Percentiles rank a stretch among this genome's conserved stretches.
These are phyloP conservation scores for Cladosporium sp. DNA, from an alignment of 2,329 filamentous ascomycete species.

Conservation along the genomic window DNA sequence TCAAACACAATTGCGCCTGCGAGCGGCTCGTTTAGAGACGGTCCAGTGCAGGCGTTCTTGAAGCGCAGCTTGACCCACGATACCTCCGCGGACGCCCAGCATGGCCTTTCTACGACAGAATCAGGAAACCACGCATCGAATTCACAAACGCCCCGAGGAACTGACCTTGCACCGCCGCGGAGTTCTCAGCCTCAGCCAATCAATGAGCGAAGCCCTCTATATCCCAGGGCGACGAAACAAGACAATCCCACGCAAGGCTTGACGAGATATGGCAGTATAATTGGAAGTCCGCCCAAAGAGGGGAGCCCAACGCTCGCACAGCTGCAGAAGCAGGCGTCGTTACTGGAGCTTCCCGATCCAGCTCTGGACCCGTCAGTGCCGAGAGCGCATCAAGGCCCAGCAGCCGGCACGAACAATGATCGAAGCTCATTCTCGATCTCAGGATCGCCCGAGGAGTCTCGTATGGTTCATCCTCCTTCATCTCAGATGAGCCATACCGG, in stretches of 20 bases:
- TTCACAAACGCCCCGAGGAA: not conserved
- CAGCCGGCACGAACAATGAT: conserved; percentile 21
- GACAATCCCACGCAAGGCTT: conserved; percentile 32
- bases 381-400: not conserved
- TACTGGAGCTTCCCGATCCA: conserved; percentile 63
- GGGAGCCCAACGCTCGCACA: conserved; percentile 22
- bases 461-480: conserved; percentile 23
- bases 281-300: conserved; percentile 53
- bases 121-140: not conserved
- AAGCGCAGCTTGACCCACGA: conserved; percentile 34
- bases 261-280: conserved; percentile 65
- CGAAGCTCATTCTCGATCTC: conserved; percentile 18
- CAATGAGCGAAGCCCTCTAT: conserved; percentile 37
- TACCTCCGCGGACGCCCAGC: conserved; percentile 28
- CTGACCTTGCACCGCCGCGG: conserved; percentile 2
- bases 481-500: conserved; percentile 32
- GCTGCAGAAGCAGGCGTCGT: conserved; percentile 43
- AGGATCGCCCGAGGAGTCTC: conserved; percentile 16
- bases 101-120: not conserved
- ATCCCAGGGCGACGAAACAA: conserved; percentile 13
- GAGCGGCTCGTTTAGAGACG: conserved; percentile 4
- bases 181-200: conserved; percentile 22
- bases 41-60: conserved; percentile 46
- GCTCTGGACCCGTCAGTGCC: conserved; percentile 52
- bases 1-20: not conserved